Evolutionary conservation across 257 asterid genomes (phyloP), one percentile per base, ranked within the genome.

Genomic region (Solanum peruvianum): DNA sequence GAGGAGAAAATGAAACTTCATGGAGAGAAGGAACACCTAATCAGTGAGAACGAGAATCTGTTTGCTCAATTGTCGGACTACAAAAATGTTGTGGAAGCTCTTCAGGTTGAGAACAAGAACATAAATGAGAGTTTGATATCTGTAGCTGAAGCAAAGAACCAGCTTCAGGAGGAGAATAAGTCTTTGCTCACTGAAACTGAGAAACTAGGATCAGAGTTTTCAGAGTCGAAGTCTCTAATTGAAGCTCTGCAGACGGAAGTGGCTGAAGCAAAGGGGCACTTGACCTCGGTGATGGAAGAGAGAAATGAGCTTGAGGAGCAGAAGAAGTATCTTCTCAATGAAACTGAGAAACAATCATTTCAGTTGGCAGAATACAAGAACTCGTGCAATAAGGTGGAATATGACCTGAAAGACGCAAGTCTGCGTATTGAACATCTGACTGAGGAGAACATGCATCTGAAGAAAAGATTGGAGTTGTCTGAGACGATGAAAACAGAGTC

Each of bases 191-290:
- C 87, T 83, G 95, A 92, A 89, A 84, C 87, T 39, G 96, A 89
- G 81, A 91, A 89, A 49, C 86, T 92, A 84, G 94, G 93, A 1
- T 87, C 90, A 78, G 97, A 96, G 87, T 87, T 92, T 85, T 87
- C 73, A 60, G 89, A 87, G 88, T 83, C 87, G 78, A 89, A 90
- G 90, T 91, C 86, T 86, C 88, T 91, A 90, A 86, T 92, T 89
- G 91, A 83, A 75, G 90, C 89, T 85, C 95, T 93, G 89, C 95
- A 92, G 90, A 89, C 67, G 84, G 96, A 95, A 88, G 88, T 95
- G 89, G 87, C 93, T 62, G 87, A 90, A 86, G 87, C 90, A 87
- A 90, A 87, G 35, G 89, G 87, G 76, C 88, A 44, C 47, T 89
- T 93, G 81, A 82, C 82, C 14, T 89, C 91, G 27, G 88, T 93